These are phyloP conservation scores for Penicillium janthinellum DNA, from an alignment of 2,329 filamentous ascomycete genomes.

Conservation along the genomic window DNA sequence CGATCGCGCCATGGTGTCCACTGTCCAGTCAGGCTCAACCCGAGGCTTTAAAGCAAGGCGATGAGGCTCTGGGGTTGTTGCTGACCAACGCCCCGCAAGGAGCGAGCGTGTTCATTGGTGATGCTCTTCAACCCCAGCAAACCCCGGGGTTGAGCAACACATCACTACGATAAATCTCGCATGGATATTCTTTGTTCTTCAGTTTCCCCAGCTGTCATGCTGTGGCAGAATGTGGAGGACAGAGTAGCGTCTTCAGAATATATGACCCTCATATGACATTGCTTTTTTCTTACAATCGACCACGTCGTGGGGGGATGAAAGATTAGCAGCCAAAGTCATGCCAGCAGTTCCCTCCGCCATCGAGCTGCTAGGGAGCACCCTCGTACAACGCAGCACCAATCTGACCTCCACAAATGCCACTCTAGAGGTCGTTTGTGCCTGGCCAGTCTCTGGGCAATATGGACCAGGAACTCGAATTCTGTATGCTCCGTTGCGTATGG, in stretches of 20 bases:
- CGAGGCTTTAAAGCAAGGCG: neutral
- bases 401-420: slow-evolving; percentile 27
- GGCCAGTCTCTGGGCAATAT: slow-evolving; percentile 48
- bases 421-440: slow-evolving; percentile 46
- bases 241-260: neutral
- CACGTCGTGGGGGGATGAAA: neutral
- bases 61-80: slow-evolving; percentile 22
- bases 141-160: slow-evolving; percentile 1
- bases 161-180: slow-evolving; percentile 1
- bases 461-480: slow-evolving; percentile 44
- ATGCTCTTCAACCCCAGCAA: neutral
- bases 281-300: neutral
- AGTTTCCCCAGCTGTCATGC: neutral
- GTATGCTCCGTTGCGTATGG: slow-evolving; percentile 30
- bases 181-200: neutral
- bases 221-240: neutral
- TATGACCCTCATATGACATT: slow-evolving; percentile 8
- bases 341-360: slow-evolving; percentile 20
- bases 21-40: slow-evolving; percentile 9
- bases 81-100: slow-evolving; percentile 15
- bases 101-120: neutral
- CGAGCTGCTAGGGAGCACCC: slow-evolving; percentile 9
- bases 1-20: neutral
- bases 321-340: slow-evolving; percentile 20
- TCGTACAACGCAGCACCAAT: slow-evolving; percentile 18